phyloP scores from a whole-genome alignment of 257 asterid species.

The Jaltomata sinuosa region DNA sequence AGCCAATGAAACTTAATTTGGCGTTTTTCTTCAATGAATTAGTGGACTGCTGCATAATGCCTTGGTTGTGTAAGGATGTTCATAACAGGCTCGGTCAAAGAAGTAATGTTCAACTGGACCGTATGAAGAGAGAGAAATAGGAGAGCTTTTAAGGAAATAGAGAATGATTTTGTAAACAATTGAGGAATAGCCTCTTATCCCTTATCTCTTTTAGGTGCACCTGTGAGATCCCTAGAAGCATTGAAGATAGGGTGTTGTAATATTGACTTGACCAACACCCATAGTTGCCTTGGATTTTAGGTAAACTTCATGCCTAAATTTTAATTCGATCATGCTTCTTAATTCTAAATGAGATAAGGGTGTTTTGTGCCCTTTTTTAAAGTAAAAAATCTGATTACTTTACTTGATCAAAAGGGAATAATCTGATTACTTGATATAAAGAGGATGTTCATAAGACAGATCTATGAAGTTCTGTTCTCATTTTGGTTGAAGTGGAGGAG shows the following conservation, averaged over 20 bases:
- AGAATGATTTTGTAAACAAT: not conserved
- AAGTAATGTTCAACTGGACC: not conserved
- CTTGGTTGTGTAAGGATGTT: not conserved
- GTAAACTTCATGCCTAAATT: not conserved
- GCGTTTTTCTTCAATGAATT: not conserved
- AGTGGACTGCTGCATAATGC: not conserved
- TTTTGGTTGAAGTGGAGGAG: not conserved
- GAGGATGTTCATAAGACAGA: not conserved
- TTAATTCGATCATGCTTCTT: not conserved
- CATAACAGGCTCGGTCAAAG: not conserved
- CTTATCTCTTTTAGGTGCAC: not conserved
- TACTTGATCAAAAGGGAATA: not conserved
- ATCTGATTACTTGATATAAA: not conserved
- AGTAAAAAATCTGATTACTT: not conserved
- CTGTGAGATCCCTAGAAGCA: not conserved
- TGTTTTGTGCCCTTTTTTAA: not conserved
- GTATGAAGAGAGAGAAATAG: not conserved
- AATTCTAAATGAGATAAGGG: not conserved
- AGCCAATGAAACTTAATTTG: not conserved
- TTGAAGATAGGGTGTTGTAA: not conserved
- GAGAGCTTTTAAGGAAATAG: not conserved
- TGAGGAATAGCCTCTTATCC: not conserved
- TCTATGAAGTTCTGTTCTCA: not conserved
- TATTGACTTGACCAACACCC: not conserved
- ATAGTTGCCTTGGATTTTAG: not conserved